Conservation (phyloP, 306 rosid genomes). For the Quercus variabilis region DNA sequence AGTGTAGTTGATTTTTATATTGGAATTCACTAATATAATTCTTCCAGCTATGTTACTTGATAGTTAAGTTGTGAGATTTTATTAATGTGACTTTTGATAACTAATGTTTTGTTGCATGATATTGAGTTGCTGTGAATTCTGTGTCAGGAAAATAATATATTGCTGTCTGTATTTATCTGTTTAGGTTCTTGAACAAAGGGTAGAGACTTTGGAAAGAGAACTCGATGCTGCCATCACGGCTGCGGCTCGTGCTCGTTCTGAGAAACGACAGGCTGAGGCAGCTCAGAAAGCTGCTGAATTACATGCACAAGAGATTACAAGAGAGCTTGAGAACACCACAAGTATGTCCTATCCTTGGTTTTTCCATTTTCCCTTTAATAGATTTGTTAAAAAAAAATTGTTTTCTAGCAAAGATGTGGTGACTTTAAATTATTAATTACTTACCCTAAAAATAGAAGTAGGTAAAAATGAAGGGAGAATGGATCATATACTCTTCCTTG, state of each 20-base stretch:
- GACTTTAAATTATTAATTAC: neutral
- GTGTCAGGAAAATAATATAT: neutral
- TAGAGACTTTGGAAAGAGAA: constrained; percentile 79
- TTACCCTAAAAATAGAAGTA: neutral
- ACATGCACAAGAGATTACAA: constrained; percentile 68
- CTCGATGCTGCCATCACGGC: constrained; percentile 91
- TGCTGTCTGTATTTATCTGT: neutral
- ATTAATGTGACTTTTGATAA: too few species aligned
- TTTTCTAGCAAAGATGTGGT: neutral
- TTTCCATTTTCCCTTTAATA: neutral
- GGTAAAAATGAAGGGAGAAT: too few species aligned
- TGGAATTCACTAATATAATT: too few species aligned
- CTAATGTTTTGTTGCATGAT: neutral
- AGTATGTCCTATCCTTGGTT: constrained; percentile 42
- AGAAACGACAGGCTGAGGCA: constrained; percentile 84
- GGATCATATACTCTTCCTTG: neutral
- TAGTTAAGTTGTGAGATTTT: too few species aligned
- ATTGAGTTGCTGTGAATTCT: neutral
- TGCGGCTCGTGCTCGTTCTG: constrained; percentile 87
- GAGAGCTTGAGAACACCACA: constrained; percentile 93
- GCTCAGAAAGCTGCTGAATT: constrained; percentile 79
- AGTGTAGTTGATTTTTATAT: too few species aligned
- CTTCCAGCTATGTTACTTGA: too few species aligned
- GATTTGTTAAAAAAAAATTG: neutral
- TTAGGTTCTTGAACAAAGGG: constrained; percentile 81